Base-by-base conservation (phyloP, 345 rosid genomes). In the Aquilaria malaccensis region DNA sequence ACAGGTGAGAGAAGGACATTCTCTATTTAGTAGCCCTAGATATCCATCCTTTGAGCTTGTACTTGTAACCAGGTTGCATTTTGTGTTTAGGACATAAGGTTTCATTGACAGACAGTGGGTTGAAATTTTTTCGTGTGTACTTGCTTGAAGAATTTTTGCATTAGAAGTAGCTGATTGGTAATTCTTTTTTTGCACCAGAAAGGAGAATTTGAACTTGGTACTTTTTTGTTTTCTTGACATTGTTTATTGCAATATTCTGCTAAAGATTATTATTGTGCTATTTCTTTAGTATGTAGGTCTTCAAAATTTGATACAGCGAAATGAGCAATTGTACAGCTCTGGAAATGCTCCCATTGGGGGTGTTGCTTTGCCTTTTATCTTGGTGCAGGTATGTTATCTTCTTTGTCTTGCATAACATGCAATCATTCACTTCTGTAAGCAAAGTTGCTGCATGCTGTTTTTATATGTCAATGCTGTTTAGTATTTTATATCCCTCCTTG, bases 311-410 rank as follows among this genome's bases (percentile, higher is more conserved):
- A 79, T 88, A 58, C 82, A 77, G 60, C 80, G 96, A 70, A 95
- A 95, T 64, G 91, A 91, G 76, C 94, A 80, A 59, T 73, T 88
- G 49, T 86, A 82, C 72, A 75, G 87, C 77, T 76, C 94, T 2
- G 99, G 80, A 66, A 79, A 86, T 75, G 83, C 88, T 72, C 96
- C 96, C 22, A 81, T 72, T 48, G 95, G 94, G 30, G 97, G 90
- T 49, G 94, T 95, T 68, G 89, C 97, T 49, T 86, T 95, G 72
- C 99, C 99, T 5, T 95, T 95, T 71, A 95, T 95, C 72, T 78
- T 95, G 68, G 99, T 95, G 62, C 99, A 95, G 96, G 99, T 95
- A 81, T 75, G 62, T 14, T 43, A 62, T 61, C 52, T 65, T 69
- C 29, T 14, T 31, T 37, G 43, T 37, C 43, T 37, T 37, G 43